These are phyloP conservation scores for Gnomoniopsis smithogilvyi DNA, from an alignment of 2,329 filamentous ascomycete species.

Conservation along the genomic window DNA sequence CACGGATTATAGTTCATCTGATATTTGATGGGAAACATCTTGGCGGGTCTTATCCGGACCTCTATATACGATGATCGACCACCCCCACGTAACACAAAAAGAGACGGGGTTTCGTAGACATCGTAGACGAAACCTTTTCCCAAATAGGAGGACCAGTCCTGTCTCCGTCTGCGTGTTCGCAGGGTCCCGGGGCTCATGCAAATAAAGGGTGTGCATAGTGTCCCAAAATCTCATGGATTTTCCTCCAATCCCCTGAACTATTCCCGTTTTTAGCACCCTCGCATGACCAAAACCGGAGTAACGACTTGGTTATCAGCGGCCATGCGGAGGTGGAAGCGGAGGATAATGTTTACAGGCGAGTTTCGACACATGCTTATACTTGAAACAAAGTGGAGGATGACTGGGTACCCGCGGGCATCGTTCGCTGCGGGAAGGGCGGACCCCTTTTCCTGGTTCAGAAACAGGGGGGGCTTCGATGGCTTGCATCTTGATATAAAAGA, in stretches of 20 bases:
- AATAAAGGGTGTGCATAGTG: not conserved
- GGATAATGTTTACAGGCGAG: not conserved
- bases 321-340: not conserved
- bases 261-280: not conserved
- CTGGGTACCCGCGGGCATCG: not conserved
- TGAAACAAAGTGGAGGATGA: not conserved
- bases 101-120: not conserved
- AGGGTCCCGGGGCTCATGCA: too few species aligned
- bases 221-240: not conserved
- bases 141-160: not conserved
- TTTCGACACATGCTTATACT: constrained; percentile 1
- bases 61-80: not conserved
- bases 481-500: too few species aligned
- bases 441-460: too few species aligned
- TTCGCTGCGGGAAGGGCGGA: not conserved
- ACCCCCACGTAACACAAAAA: not conserved
- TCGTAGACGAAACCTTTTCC: not conserved
- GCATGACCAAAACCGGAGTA: too few species aligned
- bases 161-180: not conserved
- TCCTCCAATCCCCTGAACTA: not conserved
- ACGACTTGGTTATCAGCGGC: too few species aligned
- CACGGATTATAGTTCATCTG: constrained; percentile 1
- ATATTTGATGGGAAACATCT: not conserved
- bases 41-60: not conserved
- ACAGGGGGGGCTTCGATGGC: too few species aligned